Evolutionary conservation across 2,329 filamentous ascomycete species (phyloP), one percentile per base, ranked within the genome.

Genomic region (Pyrenophora graminea): DNA sequence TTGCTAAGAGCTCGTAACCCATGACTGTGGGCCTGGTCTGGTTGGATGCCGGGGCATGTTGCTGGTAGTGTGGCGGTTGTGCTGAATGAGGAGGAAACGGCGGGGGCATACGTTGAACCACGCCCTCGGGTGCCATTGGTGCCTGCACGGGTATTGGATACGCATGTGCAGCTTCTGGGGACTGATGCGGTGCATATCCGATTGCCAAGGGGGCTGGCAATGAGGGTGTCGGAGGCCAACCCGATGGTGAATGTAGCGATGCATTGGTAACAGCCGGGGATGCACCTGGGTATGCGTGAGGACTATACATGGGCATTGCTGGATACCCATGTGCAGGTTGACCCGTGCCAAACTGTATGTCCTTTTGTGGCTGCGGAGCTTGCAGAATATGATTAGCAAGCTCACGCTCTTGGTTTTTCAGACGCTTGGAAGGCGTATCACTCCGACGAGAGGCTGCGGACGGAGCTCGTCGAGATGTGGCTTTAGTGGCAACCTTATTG

Each of bases 1-100:
- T 59, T 10, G 73, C 73, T 23, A 75, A 56, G 30, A 71, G 56
- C 51, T 74, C 73, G 48, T 75, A 75, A 31, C 73, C 73, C 30
- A 68, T 58, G 19, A 71, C 56, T 18, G 70, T 72, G 17, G 60
- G 64, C 45, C 56, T 66, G 39, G 56, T 58, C 39, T 63, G 39
- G 48, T 68, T 64, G 15, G 64, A 47, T 2, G 55, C 58, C 36
- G 59, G 37, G 13, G 58, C 56, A 43, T 67, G 58, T 12, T 52
- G 53, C 48, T 67, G 61, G 45, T 67, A 68, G 38, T 66, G 60
- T 37, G 63, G 62, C 15, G 66, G 60, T 44, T 70, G 67, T 19
- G 45, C 53, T 43, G 59, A 49, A 37, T 61, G 57, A 39, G 61
- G 60, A 15, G 64, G 45, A 30, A 63, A 60, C 1, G 59, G 58